Percentiles rank a stretch among this genome's conserved stretches.
Conservation (phyloP, 495 filamentous ascomycete genomes). For the Aspergillus mulundensis region DNA sequence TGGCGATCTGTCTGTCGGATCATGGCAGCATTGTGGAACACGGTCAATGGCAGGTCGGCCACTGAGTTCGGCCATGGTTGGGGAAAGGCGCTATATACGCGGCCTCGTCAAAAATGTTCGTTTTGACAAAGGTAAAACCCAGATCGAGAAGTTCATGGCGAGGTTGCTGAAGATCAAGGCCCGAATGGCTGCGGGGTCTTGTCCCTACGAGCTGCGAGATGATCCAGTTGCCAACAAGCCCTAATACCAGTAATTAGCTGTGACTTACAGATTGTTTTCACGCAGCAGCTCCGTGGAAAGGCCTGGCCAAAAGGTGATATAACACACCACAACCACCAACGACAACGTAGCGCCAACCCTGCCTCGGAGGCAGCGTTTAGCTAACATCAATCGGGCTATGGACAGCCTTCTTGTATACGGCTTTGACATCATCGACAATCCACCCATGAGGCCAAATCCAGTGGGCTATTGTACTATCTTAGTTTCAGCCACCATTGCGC, state of each 20-base stretch:
- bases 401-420: conserved; percentile 43
- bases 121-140: conserved; percentile 43
- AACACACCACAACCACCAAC: conserved; percentile 55
- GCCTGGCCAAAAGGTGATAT: background rate
- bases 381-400: conserved; percentile 44
- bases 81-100: conserved; percentile 46
- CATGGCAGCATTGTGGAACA: conserved; percentile 55
- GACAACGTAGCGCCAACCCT: conserved; percentile 52
- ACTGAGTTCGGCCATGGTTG: conserved; percentile 47
- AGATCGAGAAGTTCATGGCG: conserved; percentile 35
- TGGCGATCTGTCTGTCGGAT: conserved; percentile 49
- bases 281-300: conserved; percentile 26
- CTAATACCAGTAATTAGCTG: conserved; percentile 30
- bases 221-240: conserved; percentile 55
- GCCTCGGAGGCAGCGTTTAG: conserved; percentile 48
- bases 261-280: conserved; percentile 49
- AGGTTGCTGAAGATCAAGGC: conserved; percentile 49
- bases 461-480: conserved; percentile 15
- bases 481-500: background rate
- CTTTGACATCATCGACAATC: conserved; percentile 45
- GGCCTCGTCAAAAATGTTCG: conserved; percentile 48
- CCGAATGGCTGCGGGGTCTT: conserved; percentile 49
- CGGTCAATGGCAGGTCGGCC: conserved; percentile 46
- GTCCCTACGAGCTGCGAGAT: conserved; percentile 49
- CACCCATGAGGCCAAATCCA: conserved; percentile 46